Percentiles rank a stretch among this genome's conserved stretches.
Evolutionary conservation across 1,284 basidiomycete species (phyloP).

Genomic region (Pseudozyma pruni): DNA sequence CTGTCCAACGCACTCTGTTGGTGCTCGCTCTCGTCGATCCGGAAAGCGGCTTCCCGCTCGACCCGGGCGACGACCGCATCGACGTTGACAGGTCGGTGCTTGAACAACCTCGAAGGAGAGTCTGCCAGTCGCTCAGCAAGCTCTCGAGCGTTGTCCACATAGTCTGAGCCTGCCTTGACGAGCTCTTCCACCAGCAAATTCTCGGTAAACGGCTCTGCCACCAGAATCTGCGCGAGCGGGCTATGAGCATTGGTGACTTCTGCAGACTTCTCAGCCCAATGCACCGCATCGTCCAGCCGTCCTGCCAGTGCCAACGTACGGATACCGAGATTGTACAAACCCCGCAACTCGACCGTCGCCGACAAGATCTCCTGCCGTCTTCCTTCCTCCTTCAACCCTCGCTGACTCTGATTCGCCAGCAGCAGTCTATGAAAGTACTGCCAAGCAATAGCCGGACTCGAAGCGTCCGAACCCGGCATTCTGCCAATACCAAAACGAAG

Average conservation of each 20-base stretch:
- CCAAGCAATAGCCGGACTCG: conserved; percentile 9
- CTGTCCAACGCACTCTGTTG: conserved; percentile 7
- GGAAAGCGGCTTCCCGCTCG: conserved; percentile 4
- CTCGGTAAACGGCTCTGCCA: conserved; percentile 28
- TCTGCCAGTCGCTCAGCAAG: conserved; percentile 5
- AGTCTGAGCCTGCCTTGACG: conserved; percentile 9
- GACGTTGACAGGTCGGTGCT: conserved; percentile 1
- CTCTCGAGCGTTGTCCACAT: conserved; percentile 6
- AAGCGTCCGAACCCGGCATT: neutral
- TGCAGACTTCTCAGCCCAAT: conserved; percentile 19
- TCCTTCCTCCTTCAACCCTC: conserved; percentile 7
- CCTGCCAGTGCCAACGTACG: conserved; percentile 38
- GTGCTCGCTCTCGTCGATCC: neutral
- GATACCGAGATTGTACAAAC: conserved; percentile 41
- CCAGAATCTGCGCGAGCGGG: conserved; percentile 6
- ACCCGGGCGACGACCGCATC: conserved; percentile 13
- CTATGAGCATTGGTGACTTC: neutral
- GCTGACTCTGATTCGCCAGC: conserved; percentile 14
- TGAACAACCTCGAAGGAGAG: neutral
- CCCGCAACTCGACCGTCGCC: conserved; percentile 8
- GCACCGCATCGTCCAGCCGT: conserved; percentile 29
- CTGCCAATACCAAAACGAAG: conserved; percentile 19
- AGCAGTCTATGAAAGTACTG: conserved; percentile 16
- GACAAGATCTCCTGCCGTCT: neutral
- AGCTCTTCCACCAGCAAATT: conserved; percentile 42